Percentiles rank a stretch among this genome's conserved stretches.
These are phyloP conservation scores for Metschnikowia bowlesiae DNA, from an alignment of 805 yeast genomes.

Conservation along the genomic window DNA sequence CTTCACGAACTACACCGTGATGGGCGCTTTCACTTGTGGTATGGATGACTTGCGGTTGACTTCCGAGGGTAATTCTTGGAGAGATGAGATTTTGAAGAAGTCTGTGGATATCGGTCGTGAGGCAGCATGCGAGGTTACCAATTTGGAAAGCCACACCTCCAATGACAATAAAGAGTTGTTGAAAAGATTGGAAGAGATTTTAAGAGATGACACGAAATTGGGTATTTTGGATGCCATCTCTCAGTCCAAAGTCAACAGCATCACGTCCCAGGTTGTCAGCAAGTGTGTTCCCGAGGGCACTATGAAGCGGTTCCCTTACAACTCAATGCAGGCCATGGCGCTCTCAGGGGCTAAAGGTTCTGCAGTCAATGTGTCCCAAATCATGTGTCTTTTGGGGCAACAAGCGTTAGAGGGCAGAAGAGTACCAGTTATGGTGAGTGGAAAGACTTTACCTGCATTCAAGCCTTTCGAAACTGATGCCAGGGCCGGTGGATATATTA, in stretches of 20 bases:
- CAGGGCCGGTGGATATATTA: slow-evolving; percentile 96
- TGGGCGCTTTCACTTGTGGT: slow-evolving; percentile 97
- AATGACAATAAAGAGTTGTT: slow-evolving; percentile 67
- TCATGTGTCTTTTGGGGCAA: slow-evolving; percentile 98
- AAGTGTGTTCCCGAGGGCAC: slow-evolving; percentile 96
- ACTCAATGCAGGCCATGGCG: slow-evolving; percentile 99
- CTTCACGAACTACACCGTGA: slow-evolving; percentile 89
- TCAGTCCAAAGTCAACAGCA: slow-evolving; percentile 84
- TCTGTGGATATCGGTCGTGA: slow-evolving; percentile 79
- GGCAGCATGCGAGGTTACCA: slow-evolving; percentile 94
- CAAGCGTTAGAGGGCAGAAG: slow-evolving; percentile 99
- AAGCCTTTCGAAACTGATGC: slow-evolving; percentile 96
- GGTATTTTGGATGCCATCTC: slow-evolving; percentile 95
- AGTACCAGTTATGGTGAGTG: slow-evolving; percentile 98
- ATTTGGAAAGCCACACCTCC: slow-evolving; percentile 51
- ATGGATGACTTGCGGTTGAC: slow-evolving; percentile 98
- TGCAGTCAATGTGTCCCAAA: slow-evolving; percentile 95
- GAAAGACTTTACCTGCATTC: slow-evolving; percentile 95
- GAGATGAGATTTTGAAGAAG: slow-evolving; percentile 73
- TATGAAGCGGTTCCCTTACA: slow-evolving; percentile 90
- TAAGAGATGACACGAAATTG: slow-evolving; percentile 87
- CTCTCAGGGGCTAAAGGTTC: slow-evolving; percentile 99
- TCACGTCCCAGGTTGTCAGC: slow-evolving; percentile 91
- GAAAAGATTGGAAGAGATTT: slow-evolving; percentile 87
- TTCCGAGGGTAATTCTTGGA: slow-evolving; percentile 83